Conservation (phyloP, 1,139 yeast genomes). For the Kodamaea ohmeri region DNA sequence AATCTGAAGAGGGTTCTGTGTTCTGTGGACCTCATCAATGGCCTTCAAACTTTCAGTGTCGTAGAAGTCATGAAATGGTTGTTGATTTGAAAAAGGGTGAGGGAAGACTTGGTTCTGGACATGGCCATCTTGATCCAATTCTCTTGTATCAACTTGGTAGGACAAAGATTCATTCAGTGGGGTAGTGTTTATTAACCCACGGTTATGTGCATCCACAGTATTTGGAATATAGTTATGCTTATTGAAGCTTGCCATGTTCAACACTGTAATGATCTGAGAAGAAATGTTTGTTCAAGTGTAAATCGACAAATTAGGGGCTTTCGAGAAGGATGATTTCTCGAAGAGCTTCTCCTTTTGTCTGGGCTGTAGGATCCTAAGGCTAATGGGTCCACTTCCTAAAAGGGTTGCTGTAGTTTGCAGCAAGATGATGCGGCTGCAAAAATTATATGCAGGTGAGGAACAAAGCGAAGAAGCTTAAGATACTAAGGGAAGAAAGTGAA, state of each 20-base stretch:
- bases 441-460: neutral
- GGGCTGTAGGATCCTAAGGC: too few species aligned
- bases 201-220: neutral
- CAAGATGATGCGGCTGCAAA: conserved; percentile 5
- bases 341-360: neutral
- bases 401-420: neutral
- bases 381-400: neutral
- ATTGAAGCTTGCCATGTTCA: neutral
- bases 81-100: neutral
- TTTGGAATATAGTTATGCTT: neutral
- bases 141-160: neutral
- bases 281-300: too few species aligned
- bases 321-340: neutral
- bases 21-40: neutral
- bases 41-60: neutral
- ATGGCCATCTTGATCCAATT: neutral
- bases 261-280: neutral
- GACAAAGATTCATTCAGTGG: neutral
- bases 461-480: neutral
- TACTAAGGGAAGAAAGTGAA: neutral
- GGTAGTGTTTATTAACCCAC: neutral
- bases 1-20: too few species aligned
- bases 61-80: neutral
- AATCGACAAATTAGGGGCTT: neutral
- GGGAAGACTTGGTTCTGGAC: too few species aligned